Base-by-base conservation (phyloP, 2,329 filamentous ascomycete species). In the Lecanicillium sp. region DNA sequence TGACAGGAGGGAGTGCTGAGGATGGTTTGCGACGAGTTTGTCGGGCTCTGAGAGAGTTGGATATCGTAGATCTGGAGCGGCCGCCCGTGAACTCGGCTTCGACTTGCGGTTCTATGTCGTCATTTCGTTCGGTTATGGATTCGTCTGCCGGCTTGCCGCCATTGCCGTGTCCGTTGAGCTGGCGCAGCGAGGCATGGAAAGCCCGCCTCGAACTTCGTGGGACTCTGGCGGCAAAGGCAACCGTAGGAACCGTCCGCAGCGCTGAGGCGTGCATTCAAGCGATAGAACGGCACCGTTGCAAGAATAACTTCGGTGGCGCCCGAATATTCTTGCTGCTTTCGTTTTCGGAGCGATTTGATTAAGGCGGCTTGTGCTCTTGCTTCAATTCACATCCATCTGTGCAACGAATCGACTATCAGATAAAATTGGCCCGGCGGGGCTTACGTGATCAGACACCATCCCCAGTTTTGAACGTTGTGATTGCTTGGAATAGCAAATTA, bases 11-110 rank as follows among this genome's bases (percentile, higher is more conserved):
- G 2, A 43, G 37, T 13, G 37, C 41, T 14, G 37, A 43, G 8
- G 37, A 19, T 12, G 41, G 33, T 20, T 35, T 56, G 51, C 37
- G 50, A 49, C 8, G 51, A 51, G 35, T 42, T 54, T 2, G 4
- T 17, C 3, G 25, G 41, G 4, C 51, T 22, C 36, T 49, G 16
- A 35, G 40, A 3, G 39, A 45, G 9, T 29, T 31, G 12, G 41
- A 13, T 16, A 33, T 13, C 14, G 37, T 29, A n/a, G 36, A 32
- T 33, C 41, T 36, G 4, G 41, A 43, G 6, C 41, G 41, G 14
- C 41, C 41, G 13, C 41, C 37, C n/a, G 41, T 35, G n/a, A 29
- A 29, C 31, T 43, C 41, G 28, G 37, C 37, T 8, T 17, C 32
- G 19, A 16, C 30, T 27, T 43, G 37, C 15, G 29, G 11, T 14